Evolutionary conservation across 116 monocot species (phyloP).

Genomic region (Papilionanthe hybrid): DNA sequence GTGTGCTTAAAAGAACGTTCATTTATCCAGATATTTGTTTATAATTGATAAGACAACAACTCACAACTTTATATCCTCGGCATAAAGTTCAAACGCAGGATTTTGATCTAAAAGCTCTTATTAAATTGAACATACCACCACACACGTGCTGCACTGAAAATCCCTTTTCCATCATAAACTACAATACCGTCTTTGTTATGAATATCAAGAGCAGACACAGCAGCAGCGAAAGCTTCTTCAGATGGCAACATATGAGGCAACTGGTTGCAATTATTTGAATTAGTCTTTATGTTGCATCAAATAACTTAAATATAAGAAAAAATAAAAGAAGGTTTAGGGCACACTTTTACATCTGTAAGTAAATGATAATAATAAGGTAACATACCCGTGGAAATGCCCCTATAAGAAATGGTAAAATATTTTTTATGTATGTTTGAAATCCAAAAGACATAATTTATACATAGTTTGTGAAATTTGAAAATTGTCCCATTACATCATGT

Average conservation of each 20-base stretch:
- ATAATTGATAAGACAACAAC: not conserved
- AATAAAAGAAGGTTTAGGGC: not conserved
- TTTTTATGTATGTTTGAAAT: not conserved
- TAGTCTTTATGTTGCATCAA: not conserved
- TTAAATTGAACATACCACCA: constrained; percentile 63
- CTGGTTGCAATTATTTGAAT: constrained; percentile 33
- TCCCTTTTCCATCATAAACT: constrained; percentile 98
- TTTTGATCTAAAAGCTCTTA: not conserved
- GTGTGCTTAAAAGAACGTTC: not conserved
- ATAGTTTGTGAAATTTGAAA: not conserved
- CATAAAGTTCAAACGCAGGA: not conserved
- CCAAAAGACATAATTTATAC: not conserved
- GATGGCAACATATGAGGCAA: constrained; percentile 98
- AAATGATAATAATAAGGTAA: no score
- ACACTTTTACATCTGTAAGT: no score
- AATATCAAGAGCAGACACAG: constrained; percentile 93
- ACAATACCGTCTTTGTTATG: constrained; percentile 68
- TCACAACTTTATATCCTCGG: not conserved
- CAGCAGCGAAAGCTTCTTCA: constrained; percentile 84
- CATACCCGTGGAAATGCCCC: no score
- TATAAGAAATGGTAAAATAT: not conserved
- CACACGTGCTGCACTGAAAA: constrained; percentile 95
- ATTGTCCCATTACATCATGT: not conserved
- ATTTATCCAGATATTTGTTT: not conserved
- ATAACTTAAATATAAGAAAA: not conserved